Evolutionary conservation across 768 basidiomycete genomes (phyloP), one percentile per base, ranked within the genome.

Genomic region (Leccinum subgranulosum): DNA sequence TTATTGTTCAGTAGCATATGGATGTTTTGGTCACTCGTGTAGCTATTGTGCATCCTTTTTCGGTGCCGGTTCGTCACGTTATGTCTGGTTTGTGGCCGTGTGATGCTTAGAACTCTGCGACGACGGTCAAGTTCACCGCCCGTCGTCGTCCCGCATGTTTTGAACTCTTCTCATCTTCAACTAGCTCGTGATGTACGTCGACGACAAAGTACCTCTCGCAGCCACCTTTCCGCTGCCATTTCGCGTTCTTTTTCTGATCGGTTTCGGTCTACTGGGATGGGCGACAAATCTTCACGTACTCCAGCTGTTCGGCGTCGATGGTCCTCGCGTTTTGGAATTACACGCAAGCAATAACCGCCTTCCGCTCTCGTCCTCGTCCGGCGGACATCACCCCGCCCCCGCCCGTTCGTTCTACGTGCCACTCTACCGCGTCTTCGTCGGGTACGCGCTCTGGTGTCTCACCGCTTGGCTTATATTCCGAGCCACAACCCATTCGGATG

Each of bases 281-380:
- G 94, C 94, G 0, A 85, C 87, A 33, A 99, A 98, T 73, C 74
- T 98, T 7, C 95, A 98, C 72, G 83, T 90, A 50, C 84, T 98
- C 48, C 78, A 87, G 61, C 62, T 79, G 11, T 76, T 88, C 15
- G 87, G 89, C 21, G 74, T 98, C 41, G 94, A 99, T 71, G 84
- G 83, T 0, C 76, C 82, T 14, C 72, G 78, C 60, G 85, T 85
- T 4, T 79, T 99, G 69, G 90, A 91, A 66, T 75, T 94, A 25
- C 63, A 69, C 17, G 15, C 61, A 23, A 43, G 27, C 34, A 56
- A 21, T 21, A 21, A 28, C 17, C 28, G 49, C 43, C 61, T 72
- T 15, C 69, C 68, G 48, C 63, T 64, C 23, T 57, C 59, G 33
- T 68, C 71, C 8, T 51, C 58, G 43, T 36, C 58, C 12, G 29